Evolutionary conservation across 2,329 filamentous ascomycete species (phyloP).

Genomic region (Colletotrichum eremochloae): DNA sequence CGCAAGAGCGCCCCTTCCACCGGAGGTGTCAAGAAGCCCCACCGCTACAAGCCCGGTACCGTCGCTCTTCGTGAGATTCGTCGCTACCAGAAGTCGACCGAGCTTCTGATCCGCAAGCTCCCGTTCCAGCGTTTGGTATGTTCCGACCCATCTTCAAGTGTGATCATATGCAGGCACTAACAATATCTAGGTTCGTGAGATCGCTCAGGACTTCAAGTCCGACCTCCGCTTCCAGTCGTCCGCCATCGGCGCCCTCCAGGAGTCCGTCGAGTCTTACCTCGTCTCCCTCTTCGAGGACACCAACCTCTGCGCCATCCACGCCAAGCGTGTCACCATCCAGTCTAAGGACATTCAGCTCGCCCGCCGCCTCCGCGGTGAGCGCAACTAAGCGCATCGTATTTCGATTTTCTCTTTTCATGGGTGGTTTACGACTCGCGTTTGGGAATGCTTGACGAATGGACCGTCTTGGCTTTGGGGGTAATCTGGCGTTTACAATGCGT

Average conservation of each 20-base stretch:
- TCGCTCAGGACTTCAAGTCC: slow-evolving; percentile 95
- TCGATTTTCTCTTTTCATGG: slow-evolving; percentile 48
- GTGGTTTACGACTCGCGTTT: slow-evolving; percentile 57
- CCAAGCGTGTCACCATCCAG: slow-evolving; percentile 99
- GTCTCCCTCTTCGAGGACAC: slow-evolving; percentile 99
- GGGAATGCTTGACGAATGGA: slow-evolving; percentile 57
- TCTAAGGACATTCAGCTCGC: slow-evolving; percentile 98
- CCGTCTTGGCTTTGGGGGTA: slow-evolving; percentile 52
- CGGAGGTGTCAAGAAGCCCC: slow-evolving; percentile 97
- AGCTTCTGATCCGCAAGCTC: slow-evolving; percentile 93
- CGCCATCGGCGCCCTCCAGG: slow-evolving; percentile 96
- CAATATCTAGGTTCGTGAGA: slow-evolving; percentile 82
- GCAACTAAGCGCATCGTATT: slow-evolving; percentile 72
- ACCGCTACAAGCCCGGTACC: slow-evolving; percentile 86
- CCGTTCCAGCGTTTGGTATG: slow-evolving; percentile 94
- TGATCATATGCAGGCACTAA: slow-evolving; percentile 27
- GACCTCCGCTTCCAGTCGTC: slow-evolving; percentile 98
- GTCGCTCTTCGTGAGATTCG: slow-evolving; percentile 94
- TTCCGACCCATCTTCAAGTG: background rate
- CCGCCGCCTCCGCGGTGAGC: slow-evolving; percentile 93
- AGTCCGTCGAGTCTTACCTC: slow-evolving; percentile 98
- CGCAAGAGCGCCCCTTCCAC: slow-evolving; percentile 98
- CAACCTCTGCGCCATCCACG: slow-evolving; percentile 98
- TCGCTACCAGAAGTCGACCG: slow-evolving; percentile 91
- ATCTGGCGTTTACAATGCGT: slow-evolving; percentile 62